Base-by-base conservation (phyloP, 441 rosid genomes). In the Rhodomyrtus psidioides region DNA sequence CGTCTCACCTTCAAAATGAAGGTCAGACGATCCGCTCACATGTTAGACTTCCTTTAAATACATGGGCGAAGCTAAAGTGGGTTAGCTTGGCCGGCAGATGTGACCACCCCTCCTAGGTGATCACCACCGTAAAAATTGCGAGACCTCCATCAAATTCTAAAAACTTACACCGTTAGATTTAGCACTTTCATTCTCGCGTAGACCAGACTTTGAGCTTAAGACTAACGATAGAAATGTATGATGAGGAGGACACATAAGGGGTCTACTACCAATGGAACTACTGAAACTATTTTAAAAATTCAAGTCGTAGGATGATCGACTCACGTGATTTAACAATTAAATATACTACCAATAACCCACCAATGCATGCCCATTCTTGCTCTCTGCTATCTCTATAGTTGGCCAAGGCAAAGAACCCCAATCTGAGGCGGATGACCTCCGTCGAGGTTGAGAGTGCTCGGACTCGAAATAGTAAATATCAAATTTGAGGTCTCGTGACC, bases 301-400 rank as follows among this genome's bases (percentile, higher is more conserved):
- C 9, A 17, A 28, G 2, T 0, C 8, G 4, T 49, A 7, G 2
- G 4, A 30, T n/a, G n/a, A n/a, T n/a, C 19, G 6, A 30, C 19
- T 24, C 23, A 10, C 13, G 21, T 9, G 44, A 19, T 62, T 62
- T 28, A 0, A 62, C 34, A 16, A 30, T 30, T 9, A 30, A 62
- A 19, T 9, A 55, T 23, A 23, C 2, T 56, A 10, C 24, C 27
- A 9, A 24, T 10, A 3, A 62, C 17, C 17, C 7, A 30, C 13
- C 4, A 9, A 30, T 4, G 1, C 34, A 30, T 4, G 1, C 34
- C 7, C 14, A 17, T 44, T 62, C 46, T 62, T 62, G 76, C 76
- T 62, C 75, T 30, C 1, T 30, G 12, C 44, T 62, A 14, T 53
- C 24, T 62, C 75, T 62, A 30, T 30, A 62, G 13, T 10, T 17